Percentiles rank a stretch among this genome's conserved stretches.
Conservation (phyloP, 345 rosid genomes). For the Dipteronia sinensis region DNA sequence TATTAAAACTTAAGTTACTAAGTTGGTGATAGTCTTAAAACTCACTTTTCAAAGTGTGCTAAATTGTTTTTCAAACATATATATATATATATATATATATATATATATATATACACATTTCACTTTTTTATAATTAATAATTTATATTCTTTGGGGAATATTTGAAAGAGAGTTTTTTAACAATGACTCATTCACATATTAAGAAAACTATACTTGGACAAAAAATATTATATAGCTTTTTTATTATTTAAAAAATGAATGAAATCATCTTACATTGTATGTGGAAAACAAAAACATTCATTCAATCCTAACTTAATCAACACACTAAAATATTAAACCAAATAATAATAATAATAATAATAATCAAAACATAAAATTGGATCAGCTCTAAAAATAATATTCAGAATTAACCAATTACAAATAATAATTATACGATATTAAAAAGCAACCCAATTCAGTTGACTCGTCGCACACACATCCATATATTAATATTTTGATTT, state of each 20-base stretch:
- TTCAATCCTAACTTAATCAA: not conserved
- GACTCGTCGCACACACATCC: not conserved
- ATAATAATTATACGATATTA: slow-evolving; percentile 3
- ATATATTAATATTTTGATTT: not conserved
- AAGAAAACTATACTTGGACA: not conserved
- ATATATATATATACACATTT: no score
- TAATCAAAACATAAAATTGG: not conserved
- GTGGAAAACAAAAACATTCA: not conserved
- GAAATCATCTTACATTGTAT: not conserved
- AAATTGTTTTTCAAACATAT: no score
- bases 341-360: not conserved
- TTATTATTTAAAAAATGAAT: not conserved
- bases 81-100: no score
- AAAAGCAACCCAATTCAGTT: slow-evolving; percentile 21
- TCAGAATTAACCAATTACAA: not conserved
- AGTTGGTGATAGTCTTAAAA: no score
- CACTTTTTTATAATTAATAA: no score
- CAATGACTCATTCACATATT: not conserved
- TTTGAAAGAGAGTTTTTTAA: slow-evolving; percentile 3
- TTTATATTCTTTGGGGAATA: not conserved
- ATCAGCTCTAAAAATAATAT: slow-evolving; percentile 1
- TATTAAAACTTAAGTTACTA: no score
- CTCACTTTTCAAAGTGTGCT: no score
- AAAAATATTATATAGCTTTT: not conserved
- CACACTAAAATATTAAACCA: not conserved